Conservation (phyloP, 768 basidiomycete genomes). For the Boletus edulis region DNA sequence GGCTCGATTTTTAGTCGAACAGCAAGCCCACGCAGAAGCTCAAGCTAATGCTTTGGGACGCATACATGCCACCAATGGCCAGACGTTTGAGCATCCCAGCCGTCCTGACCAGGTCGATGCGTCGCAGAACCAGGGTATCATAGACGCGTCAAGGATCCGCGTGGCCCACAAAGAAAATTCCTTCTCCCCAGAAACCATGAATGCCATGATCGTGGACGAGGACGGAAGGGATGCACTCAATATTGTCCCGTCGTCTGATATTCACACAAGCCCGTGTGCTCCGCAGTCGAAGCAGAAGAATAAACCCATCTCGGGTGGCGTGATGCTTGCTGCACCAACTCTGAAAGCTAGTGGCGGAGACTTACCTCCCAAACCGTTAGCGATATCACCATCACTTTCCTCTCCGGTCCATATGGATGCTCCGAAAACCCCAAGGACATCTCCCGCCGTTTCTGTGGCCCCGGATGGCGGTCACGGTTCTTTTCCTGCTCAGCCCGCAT, state of each 20-base stretch:
- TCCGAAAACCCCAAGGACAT: background rate
- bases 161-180: conserved; percentile 13
- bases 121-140: conserved; percentile 27
- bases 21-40: conserved; percentile 7
- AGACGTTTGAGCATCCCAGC: background rate
- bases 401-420: background rate
- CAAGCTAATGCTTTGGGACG: background rate
- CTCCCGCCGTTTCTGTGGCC: conserved; percentile 7
- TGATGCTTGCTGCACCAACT: conserved; percentile 12
- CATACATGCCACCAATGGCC: background rate
- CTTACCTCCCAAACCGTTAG: conserved; percentile 1
- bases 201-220: conserved; percentile 1
- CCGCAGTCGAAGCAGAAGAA: conserved; percentile 2
- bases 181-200: background rate
- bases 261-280: background rate
- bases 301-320: conserved; percentile 14
- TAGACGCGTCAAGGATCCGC: conserved; percentile 28
- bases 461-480: conserved; percentile 13
- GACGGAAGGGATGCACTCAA: background rate
- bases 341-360: background rate
- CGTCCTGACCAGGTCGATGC: background rate
- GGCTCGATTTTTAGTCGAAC: conserved; percentile 10
- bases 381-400: background rate
- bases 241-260: background rate
- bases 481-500: conserved; percentile 12